Percentiles rank a stretch among this genome's conserved stretches.
Conservation (phyloP, 1,284 basidiomycete genomes). For the Flammula alnicola region DNA sequence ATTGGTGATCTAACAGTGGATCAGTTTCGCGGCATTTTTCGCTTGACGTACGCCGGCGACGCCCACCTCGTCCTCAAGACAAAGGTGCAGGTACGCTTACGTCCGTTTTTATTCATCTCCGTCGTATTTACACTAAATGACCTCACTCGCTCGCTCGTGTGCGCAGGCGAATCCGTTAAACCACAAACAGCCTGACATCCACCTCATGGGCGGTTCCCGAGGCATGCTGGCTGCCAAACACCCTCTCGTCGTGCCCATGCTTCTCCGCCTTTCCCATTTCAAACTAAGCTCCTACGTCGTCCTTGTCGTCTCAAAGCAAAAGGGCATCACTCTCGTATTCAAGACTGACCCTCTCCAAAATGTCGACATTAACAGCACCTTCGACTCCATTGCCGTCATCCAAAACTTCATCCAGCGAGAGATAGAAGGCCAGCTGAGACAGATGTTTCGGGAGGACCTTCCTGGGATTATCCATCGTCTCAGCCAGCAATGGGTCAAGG, state of each 20-base stretch:
- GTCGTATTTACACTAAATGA: no score
- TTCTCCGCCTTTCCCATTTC: slow-evolving; percentile 94
- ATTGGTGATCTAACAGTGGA: slow-evolving; percentile 97
- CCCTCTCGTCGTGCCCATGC: slow-evolving; percentile 96
- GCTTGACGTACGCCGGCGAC: slow-evolving; percentile 94
- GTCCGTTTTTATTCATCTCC: neutral
- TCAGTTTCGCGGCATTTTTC: slow-evolving; percentile 97
- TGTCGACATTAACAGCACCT: slow-evolving; percentile 96
- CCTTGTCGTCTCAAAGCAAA: slow-evolving; percentile 94
- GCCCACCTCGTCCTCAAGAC: slow-evolving; percentile 96
- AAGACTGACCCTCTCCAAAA: slow-evolving; percentile 99
- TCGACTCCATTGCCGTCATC: slow-evolving; percentile 97
- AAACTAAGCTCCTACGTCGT: slow-evolving; percentile 96
- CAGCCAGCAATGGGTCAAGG: slow-evolving; percentile 92
- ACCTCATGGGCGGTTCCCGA: slow-evolving; percentile 72
- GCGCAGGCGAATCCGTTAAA: slow-evolving; percentile 92
- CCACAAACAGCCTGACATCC: slow-evolving; percentile 84
- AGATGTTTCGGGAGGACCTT: slow-evolving; percentile 98
- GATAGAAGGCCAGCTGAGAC: slow-evolving; percentile 95
- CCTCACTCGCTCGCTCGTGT: slow-evolving; percentile 5
- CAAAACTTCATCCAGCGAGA: slow-evolving; percentile 96
- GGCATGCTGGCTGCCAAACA: slow-evolving; percentile 93
- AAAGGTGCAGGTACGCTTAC: slow-evolving; percentile 82
- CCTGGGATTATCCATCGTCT: slow-evolving; percentile 97
- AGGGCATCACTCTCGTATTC: slow-evolving; percentile 99